Evolutionary conservation across 2,329 filamentous ascomycete species (phyloP), one percentile per base, ranked within the genome.

Genomic region (Dothideomycetidae sp.): DNA sequence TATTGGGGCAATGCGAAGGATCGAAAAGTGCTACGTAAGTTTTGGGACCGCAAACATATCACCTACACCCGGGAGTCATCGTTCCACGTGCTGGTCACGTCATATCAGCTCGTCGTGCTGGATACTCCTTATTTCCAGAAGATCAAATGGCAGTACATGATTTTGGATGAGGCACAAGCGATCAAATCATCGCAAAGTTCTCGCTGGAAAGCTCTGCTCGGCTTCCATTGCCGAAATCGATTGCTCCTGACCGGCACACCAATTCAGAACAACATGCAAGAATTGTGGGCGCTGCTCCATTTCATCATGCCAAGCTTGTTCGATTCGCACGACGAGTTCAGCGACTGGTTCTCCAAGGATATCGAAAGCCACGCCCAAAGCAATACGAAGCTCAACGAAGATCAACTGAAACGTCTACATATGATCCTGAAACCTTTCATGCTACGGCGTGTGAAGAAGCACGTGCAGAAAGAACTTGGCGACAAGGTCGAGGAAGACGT

Each of bases 261-360:
- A 2, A 96, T 98, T 47, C 90, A 98, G 60, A 98, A 98, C 66
- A 98, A 96, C 68, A 98, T 98, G 90, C 90, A 96, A 60, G 88
- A 98, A 61, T 63, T 98, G 42, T 98, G 90, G 90, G 90, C 90
- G 18, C 63, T 98, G 47, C 70, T 98, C 13, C 90, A 98, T 69
- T 98, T 98, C 64, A 96, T 96, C 64, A 96, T 98, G 90, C 90
- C 90, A n/a, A 93, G 83, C 30, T 69, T 98, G 36, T 98, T 98
- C 60, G 90, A 90, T 58, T 88, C 81, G 1, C 83, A 90, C 59
- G 83, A 92, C 53, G 83, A 90, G 53, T 92, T 92, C 54, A 88
- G 81, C 62, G 83, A 90, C 50, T 92, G 83, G 83, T 92, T 92
- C 57, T 88, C 81, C 37, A 90, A 90, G 61, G 83, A 90, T 48